Base-by-base conservation (phyloP, 768 basidiomycete genomes). In the Cyclocybe cylindracea region DNA sequence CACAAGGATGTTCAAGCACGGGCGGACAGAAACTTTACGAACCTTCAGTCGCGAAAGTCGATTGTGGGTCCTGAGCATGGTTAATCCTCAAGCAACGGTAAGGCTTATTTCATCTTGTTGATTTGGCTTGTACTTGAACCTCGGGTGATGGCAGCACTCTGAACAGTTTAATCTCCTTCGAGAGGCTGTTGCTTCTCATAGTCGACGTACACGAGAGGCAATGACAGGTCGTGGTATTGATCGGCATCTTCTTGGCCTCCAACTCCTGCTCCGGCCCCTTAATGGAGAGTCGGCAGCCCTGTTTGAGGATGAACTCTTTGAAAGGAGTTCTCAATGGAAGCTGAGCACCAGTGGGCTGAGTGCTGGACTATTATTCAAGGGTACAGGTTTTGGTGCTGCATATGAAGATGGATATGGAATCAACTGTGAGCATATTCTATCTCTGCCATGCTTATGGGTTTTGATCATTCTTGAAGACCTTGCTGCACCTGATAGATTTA, bases 321-420 rank as follows among this genome's bases (percentile, higher is more conserved):
- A 73, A 16, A 78, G 78, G 50, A 92, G 90, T 59, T 79, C 87
- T 56, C 79, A 81, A 54, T 97, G 94, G 95, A 89, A 87, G 59
- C 74, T 97, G 37, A 91, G 89, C 55, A 96, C 94, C 6, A 95
- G 91, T 69, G 93, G 89, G 6, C 67, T 97, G 57, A 93, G 89
- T 68, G 87, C 89, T 19, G 94, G 94, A 0, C 79, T 85, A 57
- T 74, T 87, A 36, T 98, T 97, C 74, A 82, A 83, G 43, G 94
- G 95, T 1, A 97, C 94, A 7, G 94, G 94, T 3, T 97, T 97
- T 67, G 94, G 95, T 3, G 72, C 93, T 2, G 70, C 76, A 8
- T 94, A 85, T 70, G 77, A 82, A 37, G 87, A 95, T 72, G 95
- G 95, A 7, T 96, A 95, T 73, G 94, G 95, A 1, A 88, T 97